Evolutionary conservation across 257 asterid genomes (phyloP), one percentile per base, ranked within the genome.

Genomic region (Asclepias syriaca): DNA sequence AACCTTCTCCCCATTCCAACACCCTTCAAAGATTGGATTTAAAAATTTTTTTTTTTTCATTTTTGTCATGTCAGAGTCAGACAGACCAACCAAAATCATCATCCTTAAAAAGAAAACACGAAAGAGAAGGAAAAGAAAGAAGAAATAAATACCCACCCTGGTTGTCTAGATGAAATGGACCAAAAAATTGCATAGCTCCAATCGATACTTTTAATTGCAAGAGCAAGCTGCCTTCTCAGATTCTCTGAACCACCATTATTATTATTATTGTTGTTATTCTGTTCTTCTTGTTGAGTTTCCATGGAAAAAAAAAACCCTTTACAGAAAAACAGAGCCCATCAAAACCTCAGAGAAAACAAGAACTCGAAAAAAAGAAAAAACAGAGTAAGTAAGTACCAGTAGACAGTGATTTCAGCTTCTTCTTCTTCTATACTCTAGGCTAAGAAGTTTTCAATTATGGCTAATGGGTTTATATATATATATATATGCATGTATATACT

Each of bases 131-230:
- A 24, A 29, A 29, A 18, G 16, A 21, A 22, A 19, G 32, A 14
- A 57, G 37, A 1, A 15, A 51, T 11, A 16, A 3, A 22, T 58
- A 3, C 69, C 66, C 7, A 93, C 98, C 96, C 95, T 7, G 84
- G 85, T 71, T 89, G 84, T 65, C 43, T 67, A 64, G 90, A 71
- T 46, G 97, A 84, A 79, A 65, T 50, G 46, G 98, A 86, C 98
- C 98, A 93, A 85, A 89, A 90, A 32, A 93, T 86, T 27, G 88
- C 97, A 86, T 93, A 93, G 81, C 93, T 88, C 98, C 98, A 93
- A 60, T 90, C 93, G 75, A 93, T 89, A 78, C 85, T 85, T 87
- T 86, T 89, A 66, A 86, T 89, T 80, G 95, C 90, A 76, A 87
- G 75, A 77, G 93, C 95, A 80, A 93, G 93, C 71, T 82, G 84